These are phyloP conservation scores for Oehlia diaphana DNA, from an alignment of 192 early-diverging fungal species.

Conservation along the genomic window DNA sequence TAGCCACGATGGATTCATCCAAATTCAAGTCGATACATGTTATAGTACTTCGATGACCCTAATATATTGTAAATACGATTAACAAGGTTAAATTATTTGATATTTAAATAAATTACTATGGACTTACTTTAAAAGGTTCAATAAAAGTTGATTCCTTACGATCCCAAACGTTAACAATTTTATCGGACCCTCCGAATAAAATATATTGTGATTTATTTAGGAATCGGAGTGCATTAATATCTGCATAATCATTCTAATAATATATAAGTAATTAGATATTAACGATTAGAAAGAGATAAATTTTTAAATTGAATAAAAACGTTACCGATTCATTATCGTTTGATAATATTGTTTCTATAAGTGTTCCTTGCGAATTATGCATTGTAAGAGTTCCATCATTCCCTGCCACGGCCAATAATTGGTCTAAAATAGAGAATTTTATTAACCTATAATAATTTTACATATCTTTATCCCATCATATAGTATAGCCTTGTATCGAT, in stretches of 20 bases:
- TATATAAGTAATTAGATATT: background rate
- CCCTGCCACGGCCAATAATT: slow-evolving; percentile 6
- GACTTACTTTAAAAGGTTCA: slow-evolving; percentile 26
- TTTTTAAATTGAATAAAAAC: background rate
- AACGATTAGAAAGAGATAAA: background rate
- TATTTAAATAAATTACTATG: background rate
- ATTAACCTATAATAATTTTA: background rate
- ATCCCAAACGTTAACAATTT: slow-evolving; percentile 30
- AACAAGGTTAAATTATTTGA: slow-evolving; percentile 2
- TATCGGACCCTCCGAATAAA: slow-evolving; percentile 32
- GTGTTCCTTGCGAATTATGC: slow-evolving; percentile 19
- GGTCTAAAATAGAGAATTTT: background rate
- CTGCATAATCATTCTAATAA: slow-evolving; percentile 1
- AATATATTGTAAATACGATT: background rate
- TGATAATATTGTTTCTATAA: slow-evolving; percentile 9
- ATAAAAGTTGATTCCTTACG: slow-evolving; percentile 17
- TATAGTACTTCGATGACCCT: slow-evolving; percentile 31
- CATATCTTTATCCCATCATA: too few species aligned
- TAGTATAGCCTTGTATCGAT: background rate
- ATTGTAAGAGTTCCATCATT: slow-evolving; percentile 25
- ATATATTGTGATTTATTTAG: slow-evolving; percentile 25
- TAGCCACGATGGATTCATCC: slow-evolving; percentile 31
- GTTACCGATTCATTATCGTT: slow-evolving; percentile 2
- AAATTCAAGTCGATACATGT: slow-evolving; percentile 29
- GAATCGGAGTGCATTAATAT: slow-evolving; percentile 19